Evolutionary conservation across 2,329 filamentous ascomycete genomes (phyloP), one percentile per base, ranked within the genome.

Genomic region (Talaromyces sp.): DNA sequence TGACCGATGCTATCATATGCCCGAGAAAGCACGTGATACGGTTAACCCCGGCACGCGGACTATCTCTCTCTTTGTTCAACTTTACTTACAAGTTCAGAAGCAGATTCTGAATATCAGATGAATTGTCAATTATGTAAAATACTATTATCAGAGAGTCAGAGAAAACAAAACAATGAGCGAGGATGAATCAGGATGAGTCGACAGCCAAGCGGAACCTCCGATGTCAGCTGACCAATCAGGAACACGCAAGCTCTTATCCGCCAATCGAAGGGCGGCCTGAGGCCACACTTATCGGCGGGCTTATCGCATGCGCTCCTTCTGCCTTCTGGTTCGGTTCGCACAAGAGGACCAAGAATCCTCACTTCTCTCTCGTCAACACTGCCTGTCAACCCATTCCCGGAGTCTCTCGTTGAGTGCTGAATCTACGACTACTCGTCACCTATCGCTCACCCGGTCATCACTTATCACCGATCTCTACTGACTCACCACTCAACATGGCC

Each of bases 401-500:
- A 19, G 8, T 17, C 5, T 11, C 9, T 8, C 21, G 10, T 21
- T 10, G 31, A 48, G n/a, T 19, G 13, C 25, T 28, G 8, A n/a
- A n/a, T 25, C n/a, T 19, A 4, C 7, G 17, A 19, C 2, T 31
- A 31, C 41, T 33, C 22, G 15, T 33, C n/a, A 19, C 7, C 17
- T 11, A 19, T 28, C 5, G 9, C 28, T 48, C 28, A 48, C n/a
- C 45, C 28, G 28, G 19, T 9, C 31, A 19, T 21, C 28, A 21
- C 22, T 48, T n/a, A 9, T 48, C 28, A 7, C 36, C 28, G 28
- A 41, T 53, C 39, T 5, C n/a, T 13, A 28, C 46, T 35, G 28
- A 59, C 17, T 22, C 37, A 19, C 50, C 25, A 37, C 15, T 28
- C 43, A 62, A n/a, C 46, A 78, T 78, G 75, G 75, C 75, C 31